Evolutionary conservation across 2,329 filamentous ascomycete genomes (phyloP).

Genomic region (Clarireedia homoeocarpa): DNA sequence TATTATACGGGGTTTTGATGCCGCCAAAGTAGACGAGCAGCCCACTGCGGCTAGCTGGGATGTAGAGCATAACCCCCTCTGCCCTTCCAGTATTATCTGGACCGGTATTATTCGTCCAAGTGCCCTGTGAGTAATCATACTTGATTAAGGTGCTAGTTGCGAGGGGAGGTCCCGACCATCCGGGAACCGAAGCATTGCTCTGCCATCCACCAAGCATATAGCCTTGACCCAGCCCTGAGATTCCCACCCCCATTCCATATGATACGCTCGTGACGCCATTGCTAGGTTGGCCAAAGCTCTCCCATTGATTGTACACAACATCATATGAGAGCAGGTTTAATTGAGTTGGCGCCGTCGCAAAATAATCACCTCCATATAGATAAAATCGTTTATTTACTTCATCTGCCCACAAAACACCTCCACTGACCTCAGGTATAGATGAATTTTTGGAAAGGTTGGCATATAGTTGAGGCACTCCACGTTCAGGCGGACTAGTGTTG

Average conservation of each 20-base stretch:
- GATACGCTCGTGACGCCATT: conserved; percentile 39
- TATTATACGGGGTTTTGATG: conserved; percentile 38
- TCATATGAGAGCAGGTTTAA: conserved; percentile 52
- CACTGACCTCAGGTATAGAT: conserved; percentile 43
- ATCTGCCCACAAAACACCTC: conserved; percentile 50
- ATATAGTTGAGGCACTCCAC: conserved; percentile 41
- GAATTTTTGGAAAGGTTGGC: conserved; percentile 52
- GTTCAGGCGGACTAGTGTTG: conserved; percentile 33
- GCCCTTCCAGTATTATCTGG: conserved; percentile 46
- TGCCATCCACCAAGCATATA: conserved; percentile 59
- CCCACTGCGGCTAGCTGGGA: conserved; percentile 52
- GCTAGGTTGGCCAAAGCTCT: conserved; percentile 35
- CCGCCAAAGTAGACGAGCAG: conserved; percentile 57
- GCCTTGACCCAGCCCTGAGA: conserved; percentile 46
- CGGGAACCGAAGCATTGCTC: conserved; percentile 43
- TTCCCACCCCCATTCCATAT: conserved; percentile 48
- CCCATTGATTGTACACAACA: conserved; percentile 47
- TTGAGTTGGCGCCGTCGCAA: conserved; percentile 34
- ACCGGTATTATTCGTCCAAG: conserved; percentile 45
- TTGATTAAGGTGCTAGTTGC: conserved; percentile 45
- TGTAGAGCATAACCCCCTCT: conserved; percentile 51
- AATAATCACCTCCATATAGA: conserved; percentile 52
- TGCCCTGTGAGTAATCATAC: conserved; percentile 47
- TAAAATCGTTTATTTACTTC: conserved; percentile 55
- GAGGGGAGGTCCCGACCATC: conserved; percentile 41